Base-by-base conservation (phyloP, 768 basidiomycete genomes). In the Boletus rubropictus region DNA sequence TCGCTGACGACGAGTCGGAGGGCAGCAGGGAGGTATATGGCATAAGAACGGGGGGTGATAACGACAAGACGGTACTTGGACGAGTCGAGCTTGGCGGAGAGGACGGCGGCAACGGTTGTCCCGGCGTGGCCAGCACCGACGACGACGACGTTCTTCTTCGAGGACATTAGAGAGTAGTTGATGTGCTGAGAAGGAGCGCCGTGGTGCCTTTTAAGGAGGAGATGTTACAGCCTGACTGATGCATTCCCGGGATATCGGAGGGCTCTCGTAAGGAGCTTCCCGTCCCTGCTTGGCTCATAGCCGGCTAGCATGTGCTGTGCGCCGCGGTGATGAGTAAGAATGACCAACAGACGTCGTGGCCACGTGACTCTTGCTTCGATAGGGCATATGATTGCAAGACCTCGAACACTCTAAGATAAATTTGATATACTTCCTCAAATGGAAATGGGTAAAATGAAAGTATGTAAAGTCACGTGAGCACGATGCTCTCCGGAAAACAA, bases 111-210 rank as follows among this genome's bases (percentile, higher is more conserved):
- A 41, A 76, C 52, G 9, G 67, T 52, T 24, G 68, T 63, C 11
- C 84, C 83, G 1, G 72, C 73, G 15, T 8, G 51, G n/a, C 64
- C 68, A 41, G 80, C 84, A 24, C 79, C 84, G 35, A 81, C 80
- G 42, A 83, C 65, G 51, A 84, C 66, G 27, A 84, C 69, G 52
- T 71, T 60, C 48, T 63, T 69, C 35, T 54, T 61, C 12, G 48
- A 43, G 12, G 51, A 21, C 50, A 57, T 54, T 33, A n/a, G 25
- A 17, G 2, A 6, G 39, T 7, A 6, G 25, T 1, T 11, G 11
- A 22, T 8, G 7, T 27, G 37, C 8, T 41, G 4, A 2, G 11
- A 3, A 12, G 42, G 17, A 3, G 4, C 3, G 36, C 20, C 20
- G 43, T 44, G 18, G 39, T 44, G 24, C 10, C 18, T 44, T 47